phyloP scores from a whole-genome alignment of 352 stramenopile genomes.

The Elongisporangium prolatum region DNA sequence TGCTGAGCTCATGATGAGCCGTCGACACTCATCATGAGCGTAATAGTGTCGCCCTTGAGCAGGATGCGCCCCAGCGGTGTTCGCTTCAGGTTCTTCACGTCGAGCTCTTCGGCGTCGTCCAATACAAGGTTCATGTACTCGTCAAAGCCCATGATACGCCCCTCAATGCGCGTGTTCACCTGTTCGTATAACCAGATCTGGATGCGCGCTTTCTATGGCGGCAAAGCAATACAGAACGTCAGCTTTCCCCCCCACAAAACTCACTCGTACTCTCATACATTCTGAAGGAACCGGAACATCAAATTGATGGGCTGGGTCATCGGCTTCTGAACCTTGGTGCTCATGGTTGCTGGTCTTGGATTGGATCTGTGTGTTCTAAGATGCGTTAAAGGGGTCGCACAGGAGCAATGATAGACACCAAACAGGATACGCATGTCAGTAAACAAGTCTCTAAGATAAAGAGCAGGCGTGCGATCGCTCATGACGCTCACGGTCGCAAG shows the following conservation, averaged over 20 bases:
- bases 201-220: constrained; percentile 90
- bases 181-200: constrained; percentile 99
- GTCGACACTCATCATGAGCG: constrained; percentile 94
- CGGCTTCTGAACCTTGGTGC: constrained; percentile 96
- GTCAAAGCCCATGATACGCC: constrained; percentile 98
- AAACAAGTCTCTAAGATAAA: not conserved
- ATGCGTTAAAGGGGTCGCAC: not conserved
- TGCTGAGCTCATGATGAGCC: constrained; percentile 9
- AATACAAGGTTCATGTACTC: constrained; percentile 99
- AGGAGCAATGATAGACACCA: not conserved
- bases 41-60: constrained; percentile 99
- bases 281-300: constrained; percentile 99
- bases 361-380: not conserved
- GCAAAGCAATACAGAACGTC: constrained; percentile 3
- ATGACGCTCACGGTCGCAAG: not conserved
- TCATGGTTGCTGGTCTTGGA: constrained; percentile 49
- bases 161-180: constrained; percentile 97
- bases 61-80: constrained; percentile 96
- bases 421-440: not conserved
- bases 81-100: constrained; percentile 93
- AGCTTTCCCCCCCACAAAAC: not conserved
- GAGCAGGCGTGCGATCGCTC: not conserved
- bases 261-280: constrained; percentile 47
- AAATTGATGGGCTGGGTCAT: constrained; percentile 99
- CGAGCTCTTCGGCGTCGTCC: constrained; percentile 96